A percentile compares a stretch with the other conserved stretches of the same genome.
Conservation (phyloP, 2,329 filamentous ascomycete species). For the Penicillium expansum region DNA sequence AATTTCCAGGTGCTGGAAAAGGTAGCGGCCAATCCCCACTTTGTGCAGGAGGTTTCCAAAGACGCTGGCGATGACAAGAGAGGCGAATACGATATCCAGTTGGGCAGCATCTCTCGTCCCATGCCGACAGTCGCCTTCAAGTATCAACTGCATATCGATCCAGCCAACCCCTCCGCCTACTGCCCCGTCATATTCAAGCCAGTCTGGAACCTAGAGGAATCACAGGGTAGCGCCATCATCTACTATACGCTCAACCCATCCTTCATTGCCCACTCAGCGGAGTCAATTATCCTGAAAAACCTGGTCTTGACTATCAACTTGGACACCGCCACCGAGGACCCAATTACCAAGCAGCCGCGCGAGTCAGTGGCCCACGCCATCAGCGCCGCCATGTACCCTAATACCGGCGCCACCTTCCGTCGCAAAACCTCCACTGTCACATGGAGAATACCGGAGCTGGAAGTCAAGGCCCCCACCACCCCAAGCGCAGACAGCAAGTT, state of each 20-base stretch:
- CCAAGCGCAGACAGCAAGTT: slow-evolving; percentile 63
- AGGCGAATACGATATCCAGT: slow-evolving; percentile 76
- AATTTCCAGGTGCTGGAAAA: slow-evolving; percentile 86
- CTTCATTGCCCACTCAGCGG: slow-evolving; percentile 48
- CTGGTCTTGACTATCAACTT: slow-evolving; percentile 65
- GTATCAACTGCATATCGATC: slow-evolving; percentile 78
- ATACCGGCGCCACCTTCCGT: slow-evolving; percentile 44
- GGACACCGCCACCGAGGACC: slow-evolving; percentile 41
- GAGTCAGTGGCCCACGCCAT: slow-evolving; percentile 41
- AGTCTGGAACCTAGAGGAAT: slow-evolving; percentile 77
- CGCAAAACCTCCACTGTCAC: slow-evolving; percentile 46
- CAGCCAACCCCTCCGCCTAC: slow-evolving; percentile 54
- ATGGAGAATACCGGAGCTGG: slow-evolving; percentile 50
- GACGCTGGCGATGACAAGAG: slow-evolving; percentile 55
- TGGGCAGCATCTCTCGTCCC: slow-evolving; percentile 68
- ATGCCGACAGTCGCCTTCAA: slow-evolving; percentile 75
- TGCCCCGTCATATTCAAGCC: slow-evolving; percentile 72
- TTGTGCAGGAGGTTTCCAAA: slow-evolving; percentile 63
- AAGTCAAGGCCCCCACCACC: slow-evolving; percentile 45
- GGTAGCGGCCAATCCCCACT: slow-evolving; percentile 89
- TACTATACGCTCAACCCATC: slow-evolving; percentile 79
- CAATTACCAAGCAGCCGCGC: slow-evolving; percentile 47
- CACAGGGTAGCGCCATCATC: slow-evolving; percentile 81
- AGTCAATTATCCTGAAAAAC: slow-evolving; percentile 65
- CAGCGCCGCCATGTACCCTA: slow-evolving; percentile 48